phyloP scores from a whole-genome alignment of 345 rosid species.

The Citrus mangshanensis region DNA sequence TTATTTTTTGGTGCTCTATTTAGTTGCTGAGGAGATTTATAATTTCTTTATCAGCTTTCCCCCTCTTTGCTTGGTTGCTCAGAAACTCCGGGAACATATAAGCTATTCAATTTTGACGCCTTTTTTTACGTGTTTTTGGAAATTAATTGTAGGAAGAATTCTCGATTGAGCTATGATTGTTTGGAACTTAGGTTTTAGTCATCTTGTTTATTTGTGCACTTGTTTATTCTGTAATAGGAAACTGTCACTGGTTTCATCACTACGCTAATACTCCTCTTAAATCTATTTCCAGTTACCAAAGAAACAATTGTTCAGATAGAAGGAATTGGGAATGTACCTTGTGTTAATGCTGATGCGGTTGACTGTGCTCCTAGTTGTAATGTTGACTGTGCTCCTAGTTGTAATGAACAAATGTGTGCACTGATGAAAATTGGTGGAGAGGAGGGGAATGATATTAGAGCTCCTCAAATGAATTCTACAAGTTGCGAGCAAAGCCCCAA shows the following conservation, averaged over 20 bases:
- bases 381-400: slow-evolving; percentile 16
- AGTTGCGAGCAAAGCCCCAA: slow-evolving; percentile 28
- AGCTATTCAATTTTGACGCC: neutral
- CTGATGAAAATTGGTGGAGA: slow-evolving; percentile 10
- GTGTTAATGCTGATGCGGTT: slow-evolving; percentile 38
- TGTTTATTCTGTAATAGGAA: neutral
- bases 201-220: neutral
- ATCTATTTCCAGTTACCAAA: slow-evolving; percentile 36
- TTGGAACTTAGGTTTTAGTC: neutral
- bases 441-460: slow-evolving; percentile 15
- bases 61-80: neutral
- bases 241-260: neutral
- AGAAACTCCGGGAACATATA: slow-evolving; percentile 1
- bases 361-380: slow-evolving; percentile 34
- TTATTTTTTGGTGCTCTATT: neutral
- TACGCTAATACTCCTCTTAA: slow-evolving; percentile 3
- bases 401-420: slow-evolving; percentile 23
- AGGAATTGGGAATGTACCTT: slow-evolving; percentile 26
- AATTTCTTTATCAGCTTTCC: neutral
- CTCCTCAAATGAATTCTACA: slow-evolving; percentile 21
- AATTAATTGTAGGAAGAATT: neutral
- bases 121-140: neutral
- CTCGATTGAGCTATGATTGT: neutral
- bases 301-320: slow-evolving; percentile 30
- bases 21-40: neutral